Evolutionary conservation across 257 asterid genomes (phyloP).

Genomic region (Hygrophila difformis): DNA sequence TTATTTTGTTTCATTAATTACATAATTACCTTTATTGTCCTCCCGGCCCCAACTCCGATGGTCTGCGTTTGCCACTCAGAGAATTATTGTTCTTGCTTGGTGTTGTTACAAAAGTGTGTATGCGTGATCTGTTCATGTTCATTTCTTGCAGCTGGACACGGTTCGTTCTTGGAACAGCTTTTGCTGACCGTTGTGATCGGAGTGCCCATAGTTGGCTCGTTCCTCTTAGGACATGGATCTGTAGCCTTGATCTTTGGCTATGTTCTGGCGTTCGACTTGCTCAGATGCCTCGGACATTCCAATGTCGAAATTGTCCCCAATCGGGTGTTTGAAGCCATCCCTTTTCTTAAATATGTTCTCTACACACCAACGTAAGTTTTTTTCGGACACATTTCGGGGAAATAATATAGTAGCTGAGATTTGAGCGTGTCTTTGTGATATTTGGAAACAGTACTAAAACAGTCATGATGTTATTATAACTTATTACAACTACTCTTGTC

Average conservation of each 20-base stretch:
- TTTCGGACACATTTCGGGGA: background rate
- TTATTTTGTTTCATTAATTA: too few species aligned
- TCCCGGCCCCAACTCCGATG: too few species aligned
- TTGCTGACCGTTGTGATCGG: slow-evolving; percentile 53
- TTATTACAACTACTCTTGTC: too few species aligned
- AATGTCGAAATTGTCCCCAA: slow-evolving; percentile 75
- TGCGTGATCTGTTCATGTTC: too few species aligned
- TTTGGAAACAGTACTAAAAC: too few species aligned
- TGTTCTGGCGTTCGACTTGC: slow-evolving; percentile 49
- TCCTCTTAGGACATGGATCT: slow-evolving; percentile 60
- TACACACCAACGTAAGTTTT: slow-evolving; percentile 86
- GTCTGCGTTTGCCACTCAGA: too few species aligned
- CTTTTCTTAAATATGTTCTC: slow-evolving; percentile 52
- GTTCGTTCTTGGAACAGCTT: slow-evolving; percentile 63
- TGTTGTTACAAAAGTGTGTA: too few species aligned
- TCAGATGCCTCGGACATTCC: slow-evolving; percentile 85
- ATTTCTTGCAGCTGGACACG: slow-evolving; percentile 69
- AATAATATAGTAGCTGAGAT: too few species aligned
- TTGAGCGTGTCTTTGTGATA: too few species aligned
- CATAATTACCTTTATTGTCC: too few species aligned
- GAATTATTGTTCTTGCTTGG: too few species aligned
- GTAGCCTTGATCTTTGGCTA: slow-evolving; percentile 49
- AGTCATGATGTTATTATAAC: too few species aligned
- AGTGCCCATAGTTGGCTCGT: slow-evolving; percentile 55
- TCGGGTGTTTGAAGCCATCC: slow-evolving; percentile 49